Evolutionary conservation across 768 basidiomycete genomes (phyloP), one percentile per base, ranked within the genome.

Genomic region (Tylopilus vinaceipallidus): DNA sequence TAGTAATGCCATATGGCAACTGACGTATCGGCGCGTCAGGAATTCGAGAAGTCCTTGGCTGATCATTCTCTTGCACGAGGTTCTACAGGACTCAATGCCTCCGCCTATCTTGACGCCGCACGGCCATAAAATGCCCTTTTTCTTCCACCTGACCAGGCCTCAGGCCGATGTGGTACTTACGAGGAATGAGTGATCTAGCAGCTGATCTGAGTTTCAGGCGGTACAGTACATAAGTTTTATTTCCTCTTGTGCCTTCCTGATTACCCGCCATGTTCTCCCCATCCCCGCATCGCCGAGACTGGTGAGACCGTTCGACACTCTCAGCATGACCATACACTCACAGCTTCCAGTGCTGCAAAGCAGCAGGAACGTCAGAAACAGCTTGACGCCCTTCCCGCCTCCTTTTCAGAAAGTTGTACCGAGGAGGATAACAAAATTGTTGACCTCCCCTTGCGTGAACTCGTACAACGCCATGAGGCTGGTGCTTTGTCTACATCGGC

Each of bases 361-460:
- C 72, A 67, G 12, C 27, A 29, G 27, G 64, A 70, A 42, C 63
- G 68, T 3, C 64, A 55, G 24, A 43, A 52, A 19, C 59, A 64
- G 43, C 56, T 74, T 12, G 59, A 62, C 11, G 51, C 53, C 26
- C 65, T 70, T 41, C 67, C 72, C 4, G 3, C 53, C 0, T 47
- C 59, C 9, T 74, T 69, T 51, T 57, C 53, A 16, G 54, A 63
- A 27, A 49, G 52, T 9, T 66, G 65, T 43, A 67, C 69, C 4
- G 71, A 73, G 39, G 49, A 65, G 22, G 71, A 78, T 53, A 49
- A 63, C 33, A 53, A 62, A 29, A 50, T 76, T 23, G 70, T 75
- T 39, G 58, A 63, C 16, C 60, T 71, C 32, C 65, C 76, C 4
- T 55, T 76, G 7, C 51, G 63, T 1, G 65, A 74, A 26, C 59